Percentiles rank a stretch among this genome's conserved stretches.
phyloP scores from a whole-genome alignment of 2,329 filamentous ascomycete species.

The Colletotrichum chrysophilum region DNA sequence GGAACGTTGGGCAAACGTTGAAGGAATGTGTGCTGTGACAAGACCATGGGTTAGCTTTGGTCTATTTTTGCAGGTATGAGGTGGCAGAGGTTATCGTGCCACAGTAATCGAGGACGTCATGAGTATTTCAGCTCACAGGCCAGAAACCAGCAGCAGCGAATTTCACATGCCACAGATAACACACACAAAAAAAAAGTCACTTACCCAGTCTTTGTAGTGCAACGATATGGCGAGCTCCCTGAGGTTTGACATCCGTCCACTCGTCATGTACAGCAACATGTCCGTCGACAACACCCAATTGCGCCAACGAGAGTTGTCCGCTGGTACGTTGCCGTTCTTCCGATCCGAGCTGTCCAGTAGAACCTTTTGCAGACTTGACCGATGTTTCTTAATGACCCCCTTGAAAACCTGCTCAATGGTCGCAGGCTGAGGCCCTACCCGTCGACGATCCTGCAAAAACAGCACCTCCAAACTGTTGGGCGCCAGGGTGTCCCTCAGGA shows the following conservation, averaged over 20 bases:
- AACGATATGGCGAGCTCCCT: conserved; percentile 75
- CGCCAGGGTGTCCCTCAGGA: conserved; percentile 78
- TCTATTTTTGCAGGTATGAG: not conserved
- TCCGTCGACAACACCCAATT: conserved; percentile 76
- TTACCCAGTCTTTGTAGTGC: conserved; percentile 80
- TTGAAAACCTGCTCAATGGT: conserved; percentile 74
- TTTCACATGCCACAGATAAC: conserved; percentile 1
- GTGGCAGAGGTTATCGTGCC: not conserved
- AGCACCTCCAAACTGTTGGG: conserved; percentile 82
- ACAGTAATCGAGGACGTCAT: not conserved
- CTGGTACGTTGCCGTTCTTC: conserved; percentile 27
- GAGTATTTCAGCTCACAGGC: not conserved
- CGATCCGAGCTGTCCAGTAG: conserved; percentile 73
- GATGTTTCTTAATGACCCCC: conserved; percentile 73
- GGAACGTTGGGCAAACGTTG: conserved; percentile 74
- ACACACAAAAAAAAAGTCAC: conserved; percentile 29
- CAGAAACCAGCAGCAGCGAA: not conserved
- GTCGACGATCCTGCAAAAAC: conserved; percentile 73
- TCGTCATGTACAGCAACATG: conserved; percentile 75
- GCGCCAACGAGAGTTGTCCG: conserved; percentile 57
- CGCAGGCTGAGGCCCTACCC: conserved; percentile 55
- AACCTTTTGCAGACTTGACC: conserved; percentile 72
- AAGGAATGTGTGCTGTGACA: conserved; percentile 74
- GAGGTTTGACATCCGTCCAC: conserved; percentile 75
- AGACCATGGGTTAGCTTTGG: conserved; percentile 16